phyloP scores from a whole-genome alignment of 805 yeast species.

The Starmera dryadoides region DNA sequence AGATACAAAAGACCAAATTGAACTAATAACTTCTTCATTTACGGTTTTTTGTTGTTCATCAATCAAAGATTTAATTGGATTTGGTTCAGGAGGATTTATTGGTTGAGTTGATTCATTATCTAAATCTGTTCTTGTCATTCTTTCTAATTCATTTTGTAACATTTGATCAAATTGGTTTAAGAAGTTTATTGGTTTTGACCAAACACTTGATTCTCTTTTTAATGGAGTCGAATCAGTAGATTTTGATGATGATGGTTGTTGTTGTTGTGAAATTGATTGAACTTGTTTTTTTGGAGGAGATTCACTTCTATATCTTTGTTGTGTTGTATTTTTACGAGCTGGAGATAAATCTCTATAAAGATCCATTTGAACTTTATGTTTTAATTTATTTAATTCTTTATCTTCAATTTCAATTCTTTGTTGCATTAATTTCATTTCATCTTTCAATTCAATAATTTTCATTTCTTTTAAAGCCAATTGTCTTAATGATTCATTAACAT shows the following conservation, averaged over 20 bases:
- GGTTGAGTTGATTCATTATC: constrained; percentile 5
- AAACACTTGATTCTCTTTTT: constrained; percentile 21
- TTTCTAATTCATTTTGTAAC: constrained; percentile 60
- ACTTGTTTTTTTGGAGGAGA: background rate
- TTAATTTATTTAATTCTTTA: constrained; percentile 24
- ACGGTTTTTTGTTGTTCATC: constrained; percentile 13
- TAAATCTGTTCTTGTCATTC: constrained; percentile 30
- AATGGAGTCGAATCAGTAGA: constrained; percentile 1
- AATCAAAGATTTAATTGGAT: constrained; percentile 15
- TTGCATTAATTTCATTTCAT: constrained; percentile 37
- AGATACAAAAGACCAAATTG: constrained; percentile 44
- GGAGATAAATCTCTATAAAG: constrained; percentile 18
- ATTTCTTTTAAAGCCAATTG: constrained; percentile 62
- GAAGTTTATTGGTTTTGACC: constrained; percentile 51
- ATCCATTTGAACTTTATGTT: constrained; percentile 25
- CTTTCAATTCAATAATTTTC: constrained; percentile 56
- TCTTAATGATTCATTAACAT: constrained; percentile 49
- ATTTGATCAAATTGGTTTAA: constrained; percentile 64
- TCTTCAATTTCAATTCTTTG: constrained; percentile 37
- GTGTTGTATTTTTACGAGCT: background rate
- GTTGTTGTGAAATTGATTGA: background rate
- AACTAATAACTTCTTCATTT: constrained; percentile 29
- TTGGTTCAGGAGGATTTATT: background rate
- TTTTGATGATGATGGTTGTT: constrained; percentile 1
- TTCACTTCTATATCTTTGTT: background rate